Base-by-base conservation (phyloP, 228 moss, liverwort and hornwort species). In the Sphagnum magellanicum region DNA sequence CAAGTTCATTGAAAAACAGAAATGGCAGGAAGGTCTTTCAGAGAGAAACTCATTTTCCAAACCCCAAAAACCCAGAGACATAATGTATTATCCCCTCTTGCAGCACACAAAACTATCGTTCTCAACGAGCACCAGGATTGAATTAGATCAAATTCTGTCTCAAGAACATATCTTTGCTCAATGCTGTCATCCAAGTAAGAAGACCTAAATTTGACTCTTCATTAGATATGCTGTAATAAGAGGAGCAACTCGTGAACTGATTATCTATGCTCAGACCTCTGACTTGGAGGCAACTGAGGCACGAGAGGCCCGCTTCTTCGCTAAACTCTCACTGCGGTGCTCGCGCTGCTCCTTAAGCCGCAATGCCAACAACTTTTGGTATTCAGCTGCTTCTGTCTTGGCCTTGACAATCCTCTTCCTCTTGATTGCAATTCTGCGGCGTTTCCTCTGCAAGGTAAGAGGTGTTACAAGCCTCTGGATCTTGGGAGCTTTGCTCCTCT, bases 401-500 rank as follows among this genome's bases (percentile, higher is more conserved):
- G 92, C 75, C 87, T 92, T 92, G 0, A 67, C 75, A 53, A 90
- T 81, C 60, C 92, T 83, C 75, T 79, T 69, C 81, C 90, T 92
- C 81, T 92, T 92, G 53, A 90, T 69, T 5, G 95, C 84, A 32
- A 95, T 52, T 85, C 89, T 85, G 59, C 50, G 74, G 13, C 92
- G 95, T 78, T 95, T 92, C 74, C 92, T 90, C 84, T 92, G 92
- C 64, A 95, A 80, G 0, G 92, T 95, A 52, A 89, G 73, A 6
- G 95, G 95, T 13, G 92, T 95, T 13, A 95, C 95, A 15, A 95
- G 85, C 75, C 92, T 87, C 78, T 92, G 95, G 63, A 95, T 95
- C 72, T 95, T 92, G 5, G 95, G 92, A 11, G 95, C 95, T 81
- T 95, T 95, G 84, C 92, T 92, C 68, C 87, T 81, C 81, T 95